A percentile compares a stretch with the other conserved stretches of the same genome.
phyloP scores from a whole-genome alignment of 2,329 filamentous ascomycete species.

The Xylariaceae sp. region DNA sequence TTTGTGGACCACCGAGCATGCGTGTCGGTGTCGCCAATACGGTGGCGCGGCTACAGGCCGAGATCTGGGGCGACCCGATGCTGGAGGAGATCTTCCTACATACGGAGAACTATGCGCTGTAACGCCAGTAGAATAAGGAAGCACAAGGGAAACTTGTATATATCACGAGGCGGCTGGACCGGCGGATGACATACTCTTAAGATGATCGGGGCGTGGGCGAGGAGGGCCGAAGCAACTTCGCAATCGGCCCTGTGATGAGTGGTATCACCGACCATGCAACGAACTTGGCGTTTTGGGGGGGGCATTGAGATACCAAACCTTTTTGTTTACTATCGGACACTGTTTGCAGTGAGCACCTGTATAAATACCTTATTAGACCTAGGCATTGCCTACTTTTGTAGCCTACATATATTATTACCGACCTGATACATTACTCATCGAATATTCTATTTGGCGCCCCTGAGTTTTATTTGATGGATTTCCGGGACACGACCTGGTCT shows the following conservation, averaged over 20 bases:
- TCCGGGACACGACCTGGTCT: no score
- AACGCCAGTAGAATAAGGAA: conserved; percentile 10
- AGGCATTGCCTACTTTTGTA: neutral
- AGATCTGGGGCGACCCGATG: conserved; percentile 73
- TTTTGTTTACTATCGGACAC: conserved; percentile 3
- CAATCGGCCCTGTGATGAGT: neutral
- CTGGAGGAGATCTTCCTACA: conserved; percentile 91
- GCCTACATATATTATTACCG: no score
- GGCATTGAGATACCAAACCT: conserved; percentile 17
- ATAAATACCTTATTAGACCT: conserved; percentile 7
- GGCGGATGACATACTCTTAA: conserved; percentile 4
- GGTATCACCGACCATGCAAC: conserved; percentile 10
- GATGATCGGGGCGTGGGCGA: neutral
- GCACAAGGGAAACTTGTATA: conserved; percentile 13
- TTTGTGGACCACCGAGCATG: conserved; percentile 87
- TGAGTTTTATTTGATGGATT: no score
- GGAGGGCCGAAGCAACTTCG: neutral
- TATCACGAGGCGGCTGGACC: conserved; percentile 1
- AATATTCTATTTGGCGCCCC: no score
- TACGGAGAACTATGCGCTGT: conserved; percentile 91
- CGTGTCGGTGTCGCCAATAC: conserved; percentile 81
- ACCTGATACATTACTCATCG: no score
- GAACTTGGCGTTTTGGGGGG: conserved; percentile 18
- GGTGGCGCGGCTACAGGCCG: conserved; percentile 74
- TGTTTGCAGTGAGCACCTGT: conserved; percentile 6